These are phyloP conservation scores for Linanthus parryae DNA, from an alignment of 148 eudicot species.

Conservation along the genomic window DNA sequence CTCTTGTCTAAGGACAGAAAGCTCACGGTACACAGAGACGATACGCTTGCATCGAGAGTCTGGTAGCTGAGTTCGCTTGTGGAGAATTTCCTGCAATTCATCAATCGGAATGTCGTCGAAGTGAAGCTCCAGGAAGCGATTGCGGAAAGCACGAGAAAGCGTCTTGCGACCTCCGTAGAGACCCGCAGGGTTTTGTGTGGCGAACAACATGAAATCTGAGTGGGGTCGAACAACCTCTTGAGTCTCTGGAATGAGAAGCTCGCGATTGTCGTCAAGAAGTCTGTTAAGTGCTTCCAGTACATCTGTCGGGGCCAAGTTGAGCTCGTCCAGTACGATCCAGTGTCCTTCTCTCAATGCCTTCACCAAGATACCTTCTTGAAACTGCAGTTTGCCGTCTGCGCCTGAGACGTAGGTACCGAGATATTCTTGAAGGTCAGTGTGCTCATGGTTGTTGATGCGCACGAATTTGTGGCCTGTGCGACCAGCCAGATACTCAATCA, in stretches of 20 bases:
- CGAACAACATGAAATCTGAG: conserved; percentile 91
- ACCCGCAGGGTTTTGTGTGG: conserved; percentile 95
- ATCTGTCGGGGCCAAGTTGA: conserved; percentile 97
- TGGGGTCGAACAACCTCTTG: conserved; percentile 78
- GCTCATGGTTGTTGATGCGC: conserved; percentile 93
- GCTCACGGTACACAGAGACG: conserved; percentile 67
- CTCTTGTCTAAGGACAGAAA: conserved; percentile 74
- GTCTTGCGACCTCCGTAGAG: conserved; percentile 94
- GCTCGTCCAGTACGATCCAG: conserved; percentile 98
- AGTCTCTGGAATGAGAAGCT: conserved; percentile 86
- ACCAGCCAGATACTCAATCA: conserved; percentile 86
- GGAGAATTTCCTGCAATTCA: too few species aligned
- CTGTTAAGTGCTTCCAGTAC: conserved; percentile 97
- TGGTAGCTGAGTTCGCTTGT: too few species aligned
- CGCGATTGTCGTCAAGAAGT: conserved; percentile 88
- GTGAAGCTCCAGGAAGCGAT: conserved; percentile 95
- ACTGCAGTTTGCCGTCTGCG: conserved; percentile 69
- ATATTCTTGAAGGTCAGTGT: conserved; percentile 96
- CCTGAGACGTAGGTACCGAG: conserved; percentile 91
- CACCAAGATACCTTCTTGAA: conserved; percentile 86
- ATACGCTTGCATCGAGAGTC: conserved; percentile 62
- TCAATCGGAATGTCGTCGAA: conserved; percentile 88
- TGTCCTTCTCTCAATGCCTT: conserved; percentile 89
- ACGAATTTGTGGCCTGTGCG: conserved; percentile 88
- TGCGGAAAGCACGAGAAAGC: conserved; percentile 97